These are phyloP conservation scores for Rutidosis leptorrhynchoides DNA, from an alignment of 129 eudicot genomes.

Conservation along the genomic window DNA sequence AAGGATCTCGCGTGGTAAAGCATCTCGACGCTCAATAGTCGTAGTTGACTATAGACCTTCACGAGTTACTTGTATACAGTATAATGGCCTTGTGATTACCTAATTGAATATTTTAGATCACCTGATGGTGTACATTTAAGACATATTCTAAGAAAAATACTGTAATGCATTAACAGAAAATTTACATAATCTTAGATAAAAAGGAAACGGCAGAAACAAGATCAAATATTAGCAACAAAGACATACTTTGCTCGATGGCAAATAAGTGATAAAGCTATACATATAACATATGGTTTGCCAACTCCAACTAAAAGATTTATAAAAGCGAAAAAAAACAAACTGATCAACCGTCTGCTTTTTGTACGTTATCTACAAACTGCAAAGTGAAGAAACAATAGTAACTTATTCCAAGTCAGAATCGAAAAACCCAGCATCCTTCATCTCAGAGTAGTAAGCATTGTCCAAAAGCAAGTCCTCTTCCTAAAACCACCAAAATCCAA, in stretches of 20 bases:
- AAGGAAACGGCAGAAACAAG: too few species aligned
- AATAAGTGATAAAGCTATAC: conserved; percentile 1
- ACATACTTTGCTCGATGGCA: neutral
- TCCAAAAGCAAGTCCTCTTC: conserved; percentile 82
- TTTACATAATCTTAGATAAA: too few species aligned
- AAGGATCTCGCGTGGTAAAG: too few species aligned
- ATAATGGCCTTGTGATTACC: too few species aligned
- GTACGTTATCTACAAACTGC: conserved; percentile 25
- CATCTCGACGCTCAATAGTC: too few species aligned
- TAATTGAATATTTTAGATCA: too few species aligned
- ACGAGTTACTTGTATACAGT: too few species aligned
- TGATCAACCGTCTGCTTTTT: conserved; percentile 6
- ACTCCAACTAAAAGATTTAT: conserved; percentile 11
- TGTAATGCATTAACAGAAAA: too few species aligned
- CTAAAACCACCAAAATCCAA: conserved; percentile 33
- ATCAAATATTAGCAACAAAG: neutral
- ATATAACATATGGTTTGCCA: neutral
- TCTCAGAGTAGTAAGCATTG: conserved; percentile 76
- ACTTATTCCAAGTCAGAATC: conserved; percentile 62
- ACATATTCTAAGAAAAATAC: too few species aligned
- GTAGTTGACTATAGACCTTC: too few species aligned
- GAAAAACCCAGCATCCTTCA: conserved; percentile 88
- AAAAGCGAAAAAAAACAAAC: conserved; percentile 3
- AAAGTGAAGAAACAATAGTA: conserved; percentile 6
- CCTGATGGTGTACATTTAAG: too few species aligned